phyloP scores from a whole-genome alignment of 139 green algal species.

The Auxenochlorella pyrenoidosa region DNA sequence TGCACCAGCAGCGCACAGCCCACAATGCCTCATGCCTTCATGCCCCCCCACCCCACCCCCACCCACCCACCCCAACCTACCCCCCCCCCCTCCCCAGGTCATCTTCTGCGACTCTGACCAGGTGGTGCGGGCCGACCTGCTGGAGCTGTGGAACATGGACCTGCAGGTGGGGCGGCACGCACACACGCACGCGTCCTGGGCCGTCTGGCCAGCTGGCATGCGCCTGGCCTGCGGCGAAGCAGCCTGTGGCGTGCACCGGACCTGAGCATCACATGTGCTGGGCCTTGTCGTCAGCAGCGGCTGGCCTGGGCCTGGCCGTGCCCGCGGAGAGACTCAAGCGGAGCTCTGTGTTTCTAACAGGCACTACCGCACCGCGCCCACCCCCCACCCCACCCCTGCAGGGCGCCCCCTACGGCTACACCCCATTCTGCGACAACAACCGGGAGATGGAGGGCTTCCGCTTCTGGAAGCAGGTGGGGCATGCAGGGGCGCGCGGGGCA shows the following conservation, averaged over 20 bases:
- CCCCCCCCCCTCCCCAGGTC: slow-evolving; percentile 55
- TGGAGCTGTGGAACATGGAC: slow-evolving; percentile 94
- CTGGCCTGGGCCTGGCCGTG: too few species aligned
- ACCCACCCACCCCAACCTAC: not conserved
- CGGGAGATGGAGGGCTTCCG: slow-evolving; percentile 96
- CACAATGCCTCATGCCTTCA: too few species aligned
- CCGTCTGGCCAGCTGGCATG: too few species aligned
- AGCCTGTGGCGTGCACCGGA: too few species aligned
- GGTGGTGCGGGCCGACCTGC: slow-evolving; percentile 92
- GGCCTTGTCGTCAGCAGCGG: too few species aligned
- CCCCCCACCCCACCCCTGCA: slow-evolving; percentile 49
- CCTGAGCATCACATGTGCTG: too few species aligned
- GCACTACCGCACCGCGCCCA: not conserved
- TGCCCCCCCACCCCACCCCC: not conserved
- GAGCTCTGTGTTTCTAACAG: too few species aligned
- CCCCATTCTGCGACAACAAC: slow-evolving; percentile 99
- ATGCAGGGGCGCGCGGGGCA: not conserved
- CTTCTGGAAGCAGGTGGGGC: slow-evolving; percentile 92
- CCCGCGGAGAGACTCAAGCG: too few species aligned
- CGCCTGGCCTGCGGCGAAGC: too few species aligned
- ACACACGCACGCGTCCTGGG: too few species aligned
- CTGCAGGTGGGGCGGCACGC: slow-evolving; percentile 59
- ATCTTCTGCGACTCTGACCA: slow-evolving; percentile 99
- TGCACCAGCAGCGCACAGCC: too few species aligned
- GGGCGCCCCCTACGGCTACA: slow-evolving; percentile 94